Percentiles rank a stretch among this genome's conserved stretches.
phyloP scores from a whole-genome alignment of 2,329 filamentous ascomycete genomes.

The Arthrobotrys iridis region DNA sequence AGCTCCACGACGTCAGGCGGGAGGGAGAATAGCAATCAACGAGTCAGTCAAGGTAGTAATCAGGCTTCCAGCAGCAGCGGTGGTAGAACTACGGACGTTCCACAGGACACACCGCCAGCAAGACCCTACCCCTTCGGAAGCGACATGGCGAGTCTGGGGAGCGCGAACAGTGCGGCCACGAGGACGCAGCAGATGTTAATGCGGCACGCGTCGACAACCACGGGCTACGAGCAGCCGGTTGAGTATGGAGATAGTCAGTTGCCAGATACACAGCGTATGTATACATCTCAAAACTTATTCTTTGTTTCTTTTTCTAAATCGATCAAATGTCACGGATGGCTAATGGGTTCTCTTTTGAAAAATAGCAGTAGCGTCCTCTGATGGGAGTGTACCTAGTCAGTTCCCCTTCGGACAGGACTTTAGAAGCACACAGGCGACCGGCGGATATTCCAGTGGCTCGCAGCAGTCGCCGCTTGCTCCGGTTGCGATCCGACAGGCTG shows the following conservation, averaged over 20 bases:
- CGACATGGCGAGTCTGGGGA: conserved; percentile 17
- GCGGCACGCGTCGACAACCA: conserved; percentile 46
- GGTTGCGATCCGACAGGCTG: conserved; percentile 60
- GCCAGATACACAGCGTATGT: conserved; percentile 72
- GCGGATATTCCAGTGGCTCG: conserved; percentile 36
- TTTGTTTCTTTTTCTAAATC: conserved; percentile 57
- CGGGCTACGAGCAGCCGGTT: conserved; percentile 41
- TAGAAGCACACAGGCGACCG: conserved; percentile 42
- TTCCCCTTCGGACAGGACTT: conserved; percentile 31
- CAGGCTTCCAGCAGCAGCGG: conserved; percentile 68
- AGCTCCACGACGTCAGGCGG: conserved; percentile 81
- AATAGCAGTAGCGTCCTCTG: conserved; percentile 54
- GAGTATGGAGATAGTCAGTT: conserved; percentile 68
- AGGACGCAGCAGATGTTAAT: conserved; percentile 32
- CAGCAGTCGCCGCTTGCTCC: conserved; percentile 58
- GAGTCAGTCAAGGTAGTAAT: conserved; percentile 23
- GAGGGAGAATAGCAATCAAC: conserved; percentile 64
- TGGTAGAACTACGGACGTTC: conserved; percentile 28
- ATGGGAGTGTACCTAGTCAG: conserved; percentile 53
- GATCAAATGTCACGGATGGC: conserved; percentile 58
- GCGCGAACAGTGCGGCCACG: background rate
- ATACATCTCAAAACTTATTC: conserved; percentile 57
- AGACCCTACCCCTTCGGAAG: conserved; percentile 11
- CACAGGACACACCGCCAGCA: conserved; percentile 51
- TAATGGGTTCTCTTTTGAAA: background rate